Percentiles rank a stretch among this genome's conserved stretches.
phyloP scores from a whole-genome alignment of 2,329 filamentous ascomycete genomes.

The Phialemonium atrogriseum region DNA sequence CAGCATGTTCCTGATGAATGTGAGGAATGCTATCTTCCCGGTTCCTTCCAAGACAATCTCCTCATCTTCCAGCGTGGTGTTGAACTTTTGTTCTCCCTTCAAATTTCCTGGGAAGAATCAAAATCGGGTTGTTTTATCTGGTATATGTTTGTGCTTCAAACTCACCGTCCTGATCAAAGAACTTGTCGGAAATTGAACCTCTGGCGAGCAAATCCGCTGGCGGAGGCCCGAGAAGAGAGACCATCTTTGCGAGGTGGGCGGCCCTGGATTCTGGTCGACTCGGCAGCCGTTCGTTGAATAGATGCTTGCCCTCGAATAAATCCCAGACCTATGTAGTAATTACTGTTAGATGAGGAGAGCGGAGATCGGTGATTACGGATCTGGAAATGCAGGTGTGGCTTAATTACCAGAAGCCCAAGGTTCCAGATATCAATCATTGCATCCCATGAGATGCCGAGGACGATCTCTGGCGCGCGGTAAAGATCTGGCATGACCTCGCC shows the following conservation, averaged over 20 bases:
- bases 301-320: not conserved
- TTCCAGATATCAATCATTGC: conserved; percentile 1
- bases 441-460: not conserved
- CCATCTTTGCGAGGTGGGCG: not conserved
- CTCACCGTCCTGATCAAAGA: too few species aligned
- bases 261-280: not conserved
- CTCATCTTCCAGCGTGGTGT: not conserved
- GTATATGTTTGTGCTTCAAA: not conserved
- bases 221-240: conserved; percentile 1
- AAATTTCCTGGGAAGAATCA: not conserved
- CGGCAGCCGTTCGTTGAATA: conserved; percentile 1
- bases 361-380: not conserved
- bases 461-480: conserved; percentile 1
- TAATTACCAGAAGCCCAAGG: not conserved
- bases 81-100: not conserved
- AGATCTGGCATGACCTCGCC: conserved; percentile 1
- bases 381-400: not conserved
- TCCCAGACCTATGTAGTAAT: conserved; percentile 1
- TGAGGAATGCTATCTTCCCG: too few species aligned
- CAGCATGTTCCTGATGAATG: too few species aligned
- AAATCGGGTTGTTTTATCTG: not conserved
- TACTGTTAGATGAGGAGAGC: too few species aligned
- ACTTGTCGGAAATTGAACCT: too few species aligned
- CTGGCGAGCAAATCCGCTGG: conserved; percentile 1
- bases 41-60: not conserved